phyloP scores from a whole-genome alignment of 345 rosid species.

The Pugionium dolabratum region DNA sequence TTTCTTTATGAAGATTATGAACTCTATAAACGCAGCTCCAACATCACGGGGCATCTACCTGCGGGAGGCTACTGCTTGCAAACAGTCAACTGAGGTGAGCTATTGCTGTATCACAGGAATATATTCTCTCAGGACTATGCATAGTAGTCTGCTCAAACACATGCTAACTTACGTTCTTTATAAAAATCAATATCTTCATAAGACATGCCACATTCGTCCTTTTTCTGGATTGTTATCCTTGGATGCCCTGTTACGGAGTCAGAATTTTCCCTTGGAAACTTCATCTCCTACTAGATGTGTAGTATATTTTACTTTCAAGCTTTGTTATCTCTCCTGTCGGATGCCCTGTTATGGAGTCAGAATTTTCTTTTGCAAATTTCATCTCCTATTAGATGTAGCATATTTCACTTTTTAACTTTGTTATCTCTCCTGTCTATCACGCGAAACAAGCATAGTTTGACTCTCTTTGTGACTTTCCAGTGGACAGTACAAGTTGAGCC shows the following conservation, averaged over 20 bases:
- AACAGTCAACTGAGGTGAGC: constrained; percentile 76
- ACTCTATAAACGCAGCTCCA: constrained; percentile 62
- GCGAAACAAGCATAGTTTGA: constrained; percentile 34
- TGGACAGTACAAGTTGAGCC: constrained; percentile 95
- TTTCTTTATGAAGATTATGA: constrained; percentile 14
- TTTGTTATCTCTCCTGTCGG: too few species aligned
- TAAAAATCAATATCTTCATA: constrained; percentile 17
- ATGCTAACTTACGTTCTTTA: constrained; percentile 14
- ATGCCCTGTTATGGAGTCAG: too few species aligned
- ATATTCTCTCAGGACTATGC: constrained; percentile 14
- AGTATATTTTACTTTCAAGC: background rate
- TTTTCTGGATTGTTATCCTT: constrained; percentile 1
- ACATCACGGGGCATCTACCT: constrained; percentile 84
- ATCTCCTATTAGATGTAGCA: constrained; percentile 13
- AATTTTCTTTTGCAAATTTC: background rate
- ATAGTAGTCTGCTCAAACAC: constrained; percentile 24
- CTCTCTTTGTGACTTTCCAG: constrained; percentile 44
- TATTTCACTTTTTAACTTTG: constrained; percentile 14
- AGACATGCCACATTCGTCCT: background rate
- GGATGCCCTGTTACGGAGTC: constrained; percentile 17
- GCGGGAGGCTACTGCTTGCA: constrained; percentile 72
- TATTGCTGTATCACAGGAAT: constrained; percentile 22
- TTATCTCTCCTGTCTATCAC: constrained; percentile 16
- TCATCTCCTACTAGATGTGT: background rate
- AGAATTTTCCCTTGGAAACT: constrained; percentile 1